These are phyloP conservation scores for Scheffersomyces insectosa DNA, from an alignment of 1,139 yeast species.

Conservation along the genomic window DNA sequence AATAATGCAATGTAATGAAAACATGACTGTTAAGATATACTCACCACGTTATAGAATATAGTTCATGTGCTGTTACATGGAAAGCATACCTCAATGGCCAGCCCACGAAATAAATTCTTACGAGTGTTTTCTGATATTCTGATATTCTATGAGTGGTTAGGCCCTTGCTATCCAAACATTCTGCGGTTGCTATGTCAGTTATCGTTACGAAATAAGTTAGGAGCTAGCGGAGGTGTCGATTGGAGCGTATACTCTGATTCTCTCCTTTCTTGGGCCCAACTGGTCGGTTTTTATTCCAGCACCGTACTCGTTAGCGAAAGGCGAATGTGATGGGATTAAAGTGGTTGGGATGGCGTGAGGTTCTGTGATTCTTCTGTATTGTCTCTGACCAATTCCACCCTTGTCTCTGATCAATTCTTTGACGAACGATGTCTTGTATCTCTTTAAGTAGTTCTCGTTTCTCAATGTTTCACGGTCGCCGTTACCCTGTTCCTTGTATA, in stretches of 20 bases:
- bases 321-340: slow-evolving; percentile 47
- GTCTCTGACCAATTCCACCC: slow-evolving; percentile 50
- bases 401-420: slow-evolving; percentile 47
- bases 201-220: not conserved
- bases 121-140: too few relatives aligned
- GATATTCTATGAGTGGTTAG: too few relatives aligned
- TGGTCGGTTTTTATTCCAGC: slow-evolving; percentile 46
- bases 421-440: slow-evolving; percentile 45
- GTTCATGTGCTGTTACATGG: too few relatives aligned
- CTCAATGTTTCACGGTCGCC: slow-evolving; percentile 38
- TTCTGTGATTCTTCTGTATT: slow-evolving; percentile 36
- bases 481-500: slow-evolving; percentile 35
- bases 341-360: slow-evolving; percentile 32
- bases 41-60: too few relatives aligned
- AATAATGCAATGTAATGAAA: too few relatives aligned
- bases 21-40: too few relatives aligned
- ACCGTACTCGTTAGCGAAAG: slow-evolving; percentile 44
- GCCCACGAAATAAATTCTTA: too few relatives aligned
- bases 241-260: slow-evolving; percentile 44
- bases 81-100: too few relatives aligned
- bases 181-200: too few relatives aligned
- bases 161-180: too few relatives aligned
- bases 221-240: slow-evolving; percentile 8
- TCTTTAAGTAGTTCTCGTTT: slow-evolving; percentile 38
- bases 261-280: slow-evolving; percentile 51